Evolutionary conservation across 176 grass and related monocot genomes (phyloP).

Genomic region (Bolboschoenus planiculmis): DNA sequence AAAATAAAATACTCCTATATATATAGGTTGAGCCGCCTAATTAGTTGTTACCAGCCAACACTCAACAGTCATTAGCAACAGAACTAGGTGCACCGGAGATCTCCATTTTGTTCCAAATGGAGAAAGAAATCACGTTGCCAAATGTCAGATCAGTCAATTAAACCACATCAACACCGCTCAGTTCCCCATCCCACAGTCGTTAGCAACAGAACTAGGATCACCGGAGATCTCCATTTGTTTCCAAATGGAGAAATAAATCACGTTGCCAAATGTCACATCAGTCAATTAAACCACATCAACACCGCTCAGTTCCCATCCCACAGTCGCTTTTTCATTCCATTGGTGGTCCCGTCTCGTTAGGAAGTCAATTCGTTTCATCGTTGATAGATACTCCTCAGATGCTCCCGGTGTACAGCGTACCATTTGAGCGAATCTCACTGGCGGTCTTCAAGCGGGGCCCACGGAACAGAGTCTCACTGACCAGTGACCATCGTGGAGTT

Average conservation of each 20-base stretch:
- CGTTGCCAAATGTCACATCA: not conserved
- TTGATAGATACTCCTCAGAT: not conserved
- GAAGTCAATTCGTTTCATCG: not conserved
- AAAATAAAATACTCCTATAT: too few species aligned
- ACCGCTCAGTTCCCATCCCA: not conserved
- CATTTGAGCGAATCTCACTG: not conserved
- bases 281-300: not conserved
- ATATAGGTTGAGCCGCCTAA: not conserved
- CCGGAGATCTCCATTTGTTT: not conserved
- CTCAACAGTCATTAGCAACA: not conserved
- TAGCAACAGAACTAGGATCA: too few species aligned
- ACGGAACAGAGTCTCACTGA: not conserved
- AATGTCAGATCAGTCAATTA: too few species aligned
- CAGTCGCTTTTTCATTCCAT: too few species aligned
- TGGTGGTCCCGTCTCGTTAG: too few species aligned
- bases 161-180: too few species aligned
- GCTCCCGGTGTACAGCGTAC: not conserved
- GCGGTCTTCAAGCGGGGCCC: not conserved
- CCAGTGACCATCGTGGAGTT: not conserved
- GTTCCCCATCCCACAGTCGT: too few species aligned
- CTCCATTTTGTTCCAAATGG: not conserved
- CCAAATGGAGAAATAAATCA: not conserved
- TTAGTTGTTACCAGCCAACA: not conserved
- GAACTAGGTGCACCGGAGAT: not conserved
- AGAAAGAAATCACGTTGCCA: not conserved